phyloP scores from a whole-genome alignment of 148 eudicot species.

The Euryodendron excelsum region DNA sequence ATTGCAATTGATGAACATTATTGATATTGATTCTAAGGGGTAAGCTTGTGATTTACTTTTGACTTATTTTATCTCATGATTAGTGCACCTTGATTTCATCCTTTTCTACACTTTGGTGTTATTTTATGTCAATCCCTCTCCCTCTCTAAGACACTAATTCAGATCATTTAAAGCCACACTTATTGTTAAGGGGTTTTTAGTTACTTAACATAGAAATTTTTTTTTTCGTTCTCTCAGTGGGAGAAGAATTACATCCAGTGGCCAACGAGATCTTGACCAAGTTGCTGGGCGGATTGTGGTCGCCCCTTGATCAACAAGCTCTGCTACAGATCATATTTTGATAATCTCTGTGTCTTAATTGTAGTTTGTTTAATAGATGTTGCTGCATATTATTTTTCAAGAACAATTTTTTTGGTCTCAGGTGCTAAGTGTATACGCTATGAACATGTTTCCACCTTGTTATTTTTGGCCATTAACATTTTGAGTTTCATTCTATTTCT shows the following conservation, averaged over 20 bases:
- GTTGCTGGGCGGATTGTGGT: slow-evolving; percentile 47
- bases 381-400: not conserved
- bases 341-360: not conserved
- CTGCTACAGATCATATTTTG: not conserved
- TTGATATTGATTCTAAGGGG: slow-evolving; percentile 32
- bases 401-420: not conserved
- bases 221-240: slow-evolving; percentile 28
- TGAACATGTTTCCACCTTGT: not conserved
- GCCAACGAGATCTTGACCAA: no score
- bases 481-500: not conserved
- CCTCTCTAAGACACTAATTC: not conserved
- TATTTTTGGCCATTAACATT: not conserved
- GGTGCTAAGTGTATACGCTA: not conserved
- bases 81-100: no score
- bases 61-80: not conserved
- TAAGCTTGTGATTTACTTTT: not conserved
- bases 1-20: slow-evolving; percentile 30
- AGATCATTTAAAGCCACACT: not conserved
- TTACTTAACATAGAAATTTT: not conserved
- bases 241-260: slow-evolving; percentile 51
- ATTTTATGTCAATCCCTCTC: not conserved
- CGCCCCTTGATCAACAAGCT: slow-evolving; percentile 6
- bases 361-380: not conserved
- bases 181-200: not conserved
- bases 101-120: no score